Evolutionary conservation across 495 filamentous ascomycete species (phyloP).

Genomic region (Trichoderma parareesei): DNA sequence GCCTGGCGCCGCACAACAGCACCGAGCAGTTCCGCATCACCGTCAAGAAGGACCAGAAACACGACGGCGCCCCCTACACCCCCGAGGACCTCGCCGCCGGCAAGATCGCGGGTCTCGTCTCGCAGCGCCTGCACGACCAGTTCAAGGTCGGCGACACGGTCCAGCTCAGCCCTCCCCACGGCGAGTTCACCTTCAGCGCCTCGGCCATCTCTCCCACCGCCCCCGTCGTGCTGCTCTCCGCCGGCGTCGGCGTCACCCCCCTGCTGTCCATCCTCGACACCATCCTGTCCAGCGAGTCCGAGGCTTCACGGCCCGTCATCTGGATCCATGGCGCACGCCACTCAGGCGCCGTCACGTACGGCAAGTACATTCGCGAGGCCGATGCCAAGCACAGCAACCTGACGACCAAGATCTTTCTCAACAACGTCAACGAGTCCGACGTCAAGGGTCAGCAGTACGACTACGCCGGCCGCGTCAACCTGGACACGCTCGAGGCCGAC

Average conservation of each 20-base stretch:
- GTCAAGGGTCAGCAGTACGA: constrained; percentile 47
- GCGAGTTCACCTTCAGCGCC: constrained; percentile 55
- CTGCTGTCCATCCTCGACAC: constrained; percentile 59
- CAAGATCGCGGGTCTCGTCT: constrained; percentile 51
- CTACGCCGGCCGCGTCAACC: constrained; percentile 41
- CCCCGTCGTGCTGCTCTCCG: constrained; percentile 60
- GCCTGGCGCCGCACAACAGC: constrained; percentile 42
- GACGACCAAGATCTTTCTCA: constrained; percentile 33
- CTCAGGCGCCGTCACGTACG: constrained; percentile 44
- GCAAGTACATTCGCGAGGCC: constrained; percentile 41
- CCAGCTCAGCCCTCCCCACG: constrained; percentile 58
- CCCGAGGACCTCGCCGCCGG: constrained; percentile 17
- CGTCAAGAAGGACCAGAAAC: constrained; percentile 51
- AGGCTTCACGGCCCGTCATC: constrained; percentile 42
- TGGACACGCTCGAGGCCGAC: constrained; percentile 41
- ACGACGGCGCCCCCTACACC: constrained; percentile 22
- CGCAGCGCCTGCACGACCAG: constrained; percentile 57
- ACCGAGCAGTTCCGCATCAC: constrained; percentile 58
- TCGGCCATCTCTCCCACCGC: constrained; percentile 28
- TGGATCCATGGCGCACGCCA: constrained; percentile 58
- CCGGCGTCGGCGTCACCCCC: constrained; percentile 61
- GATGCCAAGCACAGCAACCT: constrained; percentile 35
- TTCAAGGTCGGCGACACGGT: constrained; percentile 53
- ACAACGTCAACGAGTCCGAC: constrained; percentile 34
- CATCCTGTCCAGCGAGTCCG: constrained; percentile 29